Evolutionary conservation across 345 rosid species (phyloP).

Genomic region (Syzygium aromaticum): DNA sequence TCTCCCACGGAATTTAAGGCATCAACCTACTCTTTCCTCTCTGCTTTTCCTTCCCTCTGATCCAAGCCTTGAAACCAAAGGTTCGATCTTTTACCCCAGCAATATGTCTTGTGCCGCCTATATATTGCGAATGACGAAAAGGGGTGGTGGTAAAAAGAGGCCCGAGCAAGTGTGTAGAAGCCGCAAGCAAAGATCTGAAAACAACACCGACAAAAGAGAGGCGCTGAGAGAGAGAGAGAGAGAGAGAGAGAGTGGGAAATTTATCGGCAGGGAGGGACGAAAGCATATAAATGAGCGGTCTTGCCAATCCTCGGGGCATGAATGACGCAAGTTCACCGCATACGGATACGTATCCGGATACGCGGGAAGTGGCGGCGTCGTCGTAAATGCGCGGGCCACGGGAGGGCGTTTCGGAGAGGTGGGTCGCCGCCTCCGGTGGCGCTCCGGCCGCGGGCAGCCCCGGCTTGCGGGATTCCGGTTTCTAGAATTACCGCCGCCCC

Average conservation of each 20-base stretch:
- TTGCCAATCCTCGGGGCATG: not conserved
- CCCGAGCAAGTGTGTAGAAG: not conserved
- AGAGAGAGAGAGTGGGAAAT: not conserved
- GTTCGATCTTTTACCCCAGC: not conserved
- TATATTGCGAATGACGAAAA: not conserved
- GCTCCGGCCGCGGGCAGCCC: not conserved
- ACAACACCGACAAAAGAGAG: not conserved
- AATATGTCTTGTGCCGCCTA: not conserved
- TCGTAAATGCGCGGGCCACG: not conserved
- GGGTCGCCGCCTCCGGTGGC: not conserved
- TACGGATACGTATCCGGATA: not conserved
- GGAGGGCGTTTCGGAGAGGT: not conserved
- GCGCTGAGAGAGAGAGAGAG: not conserved
- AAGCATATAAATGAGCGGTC: not conserved
- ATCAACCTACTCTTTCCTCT: not conserved
- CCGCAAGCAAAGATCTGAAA: constrained; percentile 2
- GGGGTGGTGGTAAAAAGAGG: not conserved
- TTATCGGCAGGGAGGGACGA: not conserved
- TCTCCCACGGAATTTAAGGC: not conserved
- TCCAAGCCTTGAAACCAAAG: not conserved
- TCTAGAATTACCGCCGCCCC: not conserved
- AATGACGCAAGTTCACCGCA: not conserved
- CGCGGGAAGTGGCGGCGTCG: not conserved
- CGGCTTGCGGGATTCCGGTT: not conserved
- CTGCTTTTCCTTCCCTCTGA: not conserved